Base-by-base conservation (phyloP, 164 flowering plant genomes). In the Santalum album region DNA sequence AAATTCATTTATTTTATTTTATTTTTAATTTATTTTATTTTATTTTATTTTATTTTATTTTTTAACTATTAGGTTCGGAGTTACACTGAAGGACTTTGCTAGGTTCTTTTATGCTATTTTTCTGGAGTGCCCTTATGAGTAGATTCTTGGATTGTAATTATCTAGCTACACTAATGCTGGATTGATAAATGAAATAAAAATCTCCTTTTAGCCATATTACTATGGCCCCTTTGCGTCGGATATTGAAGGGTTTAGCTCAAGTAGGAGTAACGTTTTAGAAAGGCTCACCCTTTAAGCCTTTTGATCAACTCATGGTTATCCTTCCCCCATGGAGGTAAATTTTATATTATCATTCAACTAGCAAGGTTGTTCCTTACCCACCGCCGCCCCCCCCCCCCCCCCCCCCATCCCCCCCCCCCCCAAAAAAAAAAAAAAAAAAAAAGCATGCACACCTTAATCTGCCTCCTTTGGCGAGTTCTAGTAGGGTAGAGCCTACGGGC, bases 151-250 rank as follows among this genome's bases (percentile, higher is more conserved):
- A 38, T 11, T 12, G 3, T 9, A 14, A 11, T 38, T 15, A 38
- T n/a, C n/a, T n/a, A n/a, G n/a, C n/a, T n/a, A n/a, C n/a, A n/a
- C n/a, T n/a, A n/a, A n/a, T n/a, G n/a, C n/a, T 12, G 17, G 17
- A 25, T 15, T 25, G 5, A 21, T 26, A 27, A 46, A 27, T 3
- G 12, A 29, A 18, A 23, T 10, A n/a, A 24, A 1, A 7, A 19
- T 27, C 58, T 75, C 83, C 82, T 77, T 51, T 50, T 82, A 74
- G 55, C 76, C 82, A 1, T 73, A 44, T 18, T 74, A 79, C 26
- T 70, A 73, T 62, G 83, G 77, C 21, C 81, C 81, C 1, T 75
- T 77, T 65, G 82, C 79, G n/a, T 82, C 87, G 0, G 83, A 82
- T 23, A n/a, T 24, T 77, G 3, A 69, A 62, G 35, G 78, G 83